Base-by-base conservation (phyloP, 352 stramenopile species). In the Peronosclerospora sorghi region DNA sequence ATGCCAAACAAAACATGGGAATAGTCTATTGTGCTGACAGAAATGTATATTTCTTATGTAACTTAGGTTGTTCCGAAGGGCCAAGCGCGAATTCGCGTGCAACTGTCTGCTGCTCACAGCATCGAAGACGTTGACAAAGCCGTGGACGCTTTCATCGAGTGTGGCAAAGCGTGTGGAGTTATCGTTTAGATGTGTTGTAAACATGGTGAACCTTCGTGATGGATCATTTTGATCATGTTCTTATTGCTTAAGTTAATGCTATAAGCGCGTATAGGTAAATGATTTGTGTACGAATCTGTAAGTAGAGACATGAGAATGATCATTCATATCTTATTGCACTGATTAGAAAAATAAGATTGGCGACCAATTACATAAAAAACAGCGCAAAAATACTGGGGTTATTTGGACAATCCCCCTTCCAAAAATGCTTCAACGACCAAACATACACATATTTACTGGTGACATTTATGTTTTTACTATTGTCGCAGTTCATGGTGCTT, bases 71-170 rank as follows among this genome's bases (percentile, higher is more conserved):
- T 97, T 17, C 89, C 89, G 6, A 90, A 93, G 61, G 89, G 83
- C 51, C 69, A 95, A 43, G 89, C 89, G 17, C 81, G 89, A 32
- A 96, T 97, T 44, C 76, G 89, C 18, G 86, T 95, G 8, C 88
- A 97, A 61, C 66, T 97, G 21, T 94, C 74, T 44, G 89, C 88
- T 13, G 86, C 87, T 29, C 88, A 97, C 62, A 93, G 76, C 38
- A 62, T 86, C n/a, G 85, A 95, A 37, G 79, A 97, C 24, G 70
- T 96, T 28, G 78, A 97, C 64, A 79, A 87, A 51, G 79, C 74
- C 12, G 82, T 96, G 15, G 82, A 95, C 35, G 88, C 88, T 34
- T 97, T 97, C 64, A 94, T 95, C 54, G 58, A 92, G 48, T 88
- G 88, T 20, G 83, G 77, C 48, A 95, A 92, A 57, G 78, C 65